Evolutionary conservation across 345 rosid species (phyloP), one percentile per base, ranked within the genome.

Genomic region (Ceriops zippeliana): DNA sequence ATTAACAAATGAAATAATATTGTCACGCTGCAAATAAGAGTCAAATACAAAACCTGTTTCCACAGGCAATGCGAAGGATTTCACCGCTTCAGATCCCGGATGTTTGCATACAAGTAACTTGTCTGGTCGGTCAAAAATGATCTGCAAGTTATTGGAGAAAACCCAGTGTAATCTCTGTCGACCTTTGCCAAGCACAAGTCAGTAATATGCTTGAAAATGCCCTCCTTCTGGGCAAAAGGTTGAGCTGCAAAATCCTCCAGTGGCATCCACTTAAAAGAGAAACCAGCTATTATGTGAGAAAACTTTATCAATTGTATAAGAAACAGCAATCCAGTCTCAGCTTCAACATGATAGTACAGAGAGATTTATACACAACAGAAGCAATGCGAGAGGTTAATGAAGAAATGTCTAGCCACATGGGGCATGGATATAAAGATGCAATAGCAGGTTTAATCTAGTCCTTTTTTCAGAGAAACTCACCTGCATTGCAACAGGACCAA

Each of bases 181-280:
- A 72, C 60, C 79, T 90, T 89, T 54, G 81, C 78, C 34, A 76
- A 62, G 82, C 89, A 87, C 70, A 89, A 65, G 30, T 74, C 64
- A 19, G 70, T 78, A 24, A 82, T 79, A 63, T 64, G 78, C 73
- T 76, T 73, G 77, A 84, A 84, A 54, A 86, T 75, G 0, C 78
- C 86, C 54, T 82, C 77, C 80, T 84, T 80, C 58, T 81, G 80
- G 47, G 75, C 77, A 6, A 81, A 68, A 65, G 93, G 93, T 72
- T 91, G 93, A 64, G 87, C 77, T 61, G 89, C 96, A 63, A 78
- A 92, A 74, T 88, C 92, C 75, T 88, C 90, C 7, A 85, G 59
- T 5, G 79, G 85, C 90, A 92, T 83, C 98, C 98, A 89, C 96
- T 91, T 68, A 37, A 38, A 54, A 28, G 20, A 67, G 60, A 54